Evolutionary conservation across 306 rosid species (phyloP).

Genomic region (Lagenaria siceraria): DNA sequence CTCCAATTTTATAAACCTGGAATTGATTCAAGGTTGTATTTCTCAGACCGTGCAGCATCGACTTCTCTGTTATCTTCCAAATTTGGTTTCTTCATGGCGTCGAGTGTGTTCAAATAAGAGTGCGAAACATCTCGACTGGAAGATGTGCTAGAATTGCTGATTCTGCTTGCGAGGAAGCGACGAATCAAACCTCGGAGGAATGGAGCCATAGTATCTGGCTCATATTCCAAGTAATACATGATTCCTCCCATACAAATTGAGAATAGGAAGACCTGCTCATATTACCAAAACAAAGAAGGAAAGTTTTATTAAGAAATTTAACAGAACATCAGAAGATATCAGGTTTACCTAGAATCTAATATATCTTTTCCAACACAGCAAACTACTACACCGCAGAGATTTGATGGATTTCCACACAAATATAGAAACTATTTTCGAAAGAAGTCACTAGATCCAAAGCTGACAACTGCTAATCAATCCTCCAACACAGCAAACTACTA

Average conservation of each 20-base stretch:
- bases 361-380: neutral
- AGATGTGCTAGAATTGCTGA: constrained; percentile 55
- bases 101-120: constrained; percentile 52
- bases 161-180: constrained; percentile 93
- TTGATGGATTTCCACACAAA: neutral
- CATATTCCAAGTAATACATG: constrained; percentile 87
- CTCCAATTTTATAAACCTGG: constrained; percentile 54
- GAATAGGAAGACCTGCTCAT: constrained; percentile 62
- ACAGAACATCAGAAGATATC: neutral
- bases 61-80: constrained; percentile 23
- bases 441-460: no score
- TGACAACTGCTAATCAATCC: no score
- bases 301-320: neutral
- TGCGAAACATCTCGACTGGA: constrained; percentile 33
- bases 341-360: neutral
- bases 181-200: constrained; percentile 81
- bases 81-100: constrained; percentile 37
- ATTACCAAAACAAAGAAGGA: constrained; percentile 5
- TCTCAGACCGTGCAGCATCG: constrained; percentile 42
- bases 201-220: constrained; percentile 96
- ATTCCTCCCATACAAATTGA: constrained; percentile 90
- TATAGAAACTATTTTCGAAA: neutral
- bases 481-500: neutral
- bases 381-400: neutral
- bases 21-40: constrained; percentile 82